Conservation (phyloP, 108 stramenopile genomes). For the Nitzschia sp. region DNA sequence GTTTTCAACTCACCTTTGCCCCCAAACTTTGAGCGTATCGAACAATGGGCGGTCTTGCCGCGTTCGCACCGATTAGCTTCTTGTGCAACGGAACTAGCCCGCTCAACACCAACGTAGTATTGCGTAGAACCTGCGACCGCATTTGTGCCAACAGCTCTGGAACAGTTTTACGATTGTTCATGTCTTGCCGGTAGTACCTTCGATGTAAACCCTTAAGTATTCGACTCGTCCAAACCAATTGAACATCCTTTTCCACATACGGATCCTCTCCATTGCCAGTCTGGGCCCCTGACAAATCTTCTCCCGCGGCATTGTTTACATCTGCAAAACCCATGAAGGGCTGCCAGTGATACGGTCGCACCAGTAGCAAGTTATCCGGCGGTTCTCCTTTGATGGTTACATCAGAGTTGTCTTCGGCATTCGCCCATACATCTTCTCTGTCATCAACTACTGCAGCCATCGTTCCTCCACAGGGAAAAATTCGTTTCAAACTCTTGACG, state of each 20-base stretch:
- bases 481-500: slow-evolving; percentile 83
- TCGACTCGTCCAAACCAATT: slow-evolving; percentile 71
- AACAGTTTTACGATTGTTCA: slow-evolving; percentile 53
- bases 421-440: slow-evolving; percentile 92
- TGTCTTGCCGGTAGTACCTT: slow-evolving; percentile 56
- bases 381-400: slow-evolving; percentile 71
- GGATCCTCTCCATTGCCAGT: slow-evolving; percentile 23
- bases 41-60: slow-evolving; percentile 59
- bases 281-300: slow-evolving; percentile 51
- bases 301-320: slow-evolving; percentile 84
- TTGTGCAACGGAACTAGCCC: slow-evolving; percentile 75
- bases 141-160: slow-evolving; percentile 61
- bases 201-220: slow-evolving; percentile 65
- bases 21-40: slow-evolving; percentile 83
- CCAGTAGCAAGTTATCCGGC: slow-evolving; percentile 77
- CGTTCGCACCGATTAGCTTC: slow-evolving; percentile 26
- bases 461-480: slow-evolving; percentile 84
- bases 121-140: slow-evolving; percentile 54
- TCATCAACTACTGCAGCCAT: slow-evolving; percentile 89
- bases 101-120: slow-evolving; percentile 62
- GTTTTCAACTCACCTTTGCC: slow-evolving; percentile 56
- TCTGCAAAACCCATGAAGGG: slow-evolving; percentile 82
- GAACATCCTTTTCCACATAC: slow-evolving; percentile 48
- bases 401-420: slow-evolving; percentile 67
- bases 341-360: slow-evolving; percentile 82